phyloP scores from a whole-genome alignment of 768 basidiomycete genomes.

The Russula brevipes region DNA sequence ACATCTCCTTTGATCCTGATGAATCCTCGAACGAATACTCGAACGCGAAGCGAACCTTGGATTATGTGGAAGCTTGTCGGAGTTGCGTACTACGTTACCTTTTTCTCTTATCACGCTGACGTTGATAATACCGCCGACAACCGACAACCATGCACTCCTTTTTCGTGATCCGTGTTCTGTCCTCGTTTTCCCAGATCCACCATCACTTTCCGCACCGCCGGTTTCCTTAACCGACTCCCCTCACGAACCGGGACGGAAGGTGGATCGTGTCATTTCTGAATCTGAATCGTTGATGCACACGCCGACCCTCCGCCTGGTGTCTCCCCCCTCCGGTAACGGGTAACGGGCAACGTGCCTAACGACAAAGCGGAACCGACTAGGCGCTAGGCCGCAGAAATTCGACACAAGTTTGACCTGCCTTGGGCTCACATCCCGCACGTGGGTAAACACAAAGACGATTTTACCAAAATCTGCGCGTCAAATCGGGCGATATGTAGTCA shows the following conservation, averaged over 20 bases:
- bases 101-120: not conserved
- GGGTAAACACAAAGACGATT: too few relatives aligned
- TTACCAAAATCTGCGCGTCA: too few relatives aligned
- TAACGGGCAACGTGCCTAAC: too few relatives aligned
- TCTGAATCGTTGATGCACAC: too few relatives aligned
- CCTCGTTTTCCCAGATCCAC: not conserved
- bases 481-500: too few relatives aligned
- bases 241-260: not conserved
- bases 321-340: too few relatives aligned
- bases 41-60: constrained; percentile 55
- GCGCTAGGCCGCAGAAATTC: too few relatives aligned
- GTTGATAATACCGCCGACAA: constrained; percentile 11
- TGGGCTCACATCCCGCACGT: too few relatives aligned
- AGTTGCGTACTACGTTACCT: constrained; percentile 30
- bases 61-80: constrained; percentile 60
- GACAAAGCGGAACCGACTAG: too few relatives aligned
- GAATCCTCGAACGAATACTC: constrained; percentile 42
- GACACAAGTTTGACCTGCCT: too few relatives aligned
- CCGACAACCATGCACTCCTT: not conserved
- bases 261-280: constrained; percentile 52
- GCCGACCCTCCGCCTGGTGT: too few relatives aligned
- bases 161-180: constrained; percentile 4
- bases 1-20: constrained; percentile 35
- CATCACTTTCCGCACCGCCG: not conserved
- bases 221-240: not conserved